Percentiles rank a stretch among this genome's conserved stretches.
phyloP scores from a whole-genome alignment of 2,329 filamentous ascomycete species.

The Fusarium dimerum region DNA sequence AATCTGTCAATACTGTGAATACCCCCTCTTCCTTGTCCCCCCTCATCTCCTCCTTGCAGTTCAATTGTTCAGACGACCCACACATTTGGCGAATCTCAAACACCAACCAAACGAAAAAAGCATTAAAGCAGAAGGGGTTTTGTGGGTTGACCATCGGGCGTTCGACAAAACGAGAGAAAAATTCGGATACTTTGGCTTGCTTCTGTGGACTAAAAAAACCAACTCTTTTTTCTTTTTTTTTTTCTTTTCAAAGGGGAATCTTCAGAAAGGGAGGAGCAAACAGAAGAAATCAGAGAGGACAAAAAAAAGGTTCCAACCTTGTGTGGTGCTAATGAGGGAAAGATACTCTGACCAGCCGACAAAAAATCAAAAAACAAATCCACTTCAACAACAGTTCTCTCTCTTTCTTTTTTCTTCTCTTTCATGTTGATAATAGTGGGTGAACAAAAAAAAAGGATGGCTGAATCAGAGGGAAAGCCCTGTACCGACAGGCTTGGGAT shows the following conservation, averaged over 20 bases:
- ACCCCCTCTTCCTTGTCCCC: neutral
- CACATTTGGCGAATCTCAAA: no score
- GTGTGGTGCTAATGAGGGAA: constrained; percentile 96
- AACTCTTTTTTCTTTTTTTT: neutral
- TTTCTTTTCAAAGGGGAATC: neutral
- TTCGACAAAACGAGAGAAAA: neutral
- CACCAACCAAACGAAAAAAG: constrained; percentile 6
- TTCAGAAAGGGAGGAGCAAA: no score
- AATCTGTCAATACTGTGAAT: constrained; percentile 9
- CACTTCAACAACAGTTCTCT: constrained; percentile 31
- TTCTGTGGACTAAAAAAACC: neutral
- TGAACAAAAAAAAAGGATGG: constrained; percentile 4
- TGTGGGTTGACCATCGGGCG: neutral
- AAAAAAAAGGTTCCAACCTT: constrained; percentile 50
- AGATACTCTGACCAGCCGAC: constrained; percentile 70
- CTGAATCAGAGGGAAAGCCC: constrained; percentile 85
- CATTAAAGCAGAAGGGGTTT: constrained; percentile 7
- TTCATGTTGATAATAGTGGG: constrained; percentile 11
- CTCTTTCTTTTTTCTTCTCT: constrained; percentile 4
- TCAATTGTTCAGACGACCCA: no score
- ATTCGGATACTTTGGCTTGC: neutral
- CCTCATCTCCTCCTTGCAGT: neutral
- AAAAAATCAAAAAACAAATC: constrained; percentile 13
- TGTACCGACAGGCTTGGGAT: constrained; percentile 81
- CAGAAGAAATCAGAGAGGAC: neutral